These are phyloP conservation scores for Acacia pycnantha DNA, from an alignment of 331 rosid genomes.

Conservation along the genomic window DNA sequence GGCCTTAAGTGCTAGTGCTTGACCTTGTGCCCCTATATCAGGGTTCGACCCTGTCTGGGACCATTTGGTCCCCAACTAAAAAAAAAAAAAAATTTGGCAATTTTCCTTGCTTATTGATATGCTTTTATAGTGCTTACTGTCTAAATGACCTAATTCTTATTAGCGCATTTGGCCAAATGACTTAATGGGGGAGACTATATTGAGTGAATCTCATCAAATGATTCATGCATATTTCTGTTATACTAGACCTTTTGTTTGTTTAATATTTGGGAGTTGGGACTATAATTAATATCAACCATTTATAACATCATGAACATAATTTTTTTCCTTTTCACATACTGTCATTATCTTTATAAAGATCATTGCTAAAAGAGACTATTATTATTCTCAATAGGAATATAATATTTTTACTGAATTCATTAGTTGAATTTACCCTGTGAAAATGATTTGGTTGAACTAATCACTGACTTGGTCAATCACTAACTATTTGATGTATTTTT, in stretches of 20 bases:
- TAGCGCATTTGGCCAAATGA: neutral
- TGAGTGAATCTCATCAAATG: neutral
- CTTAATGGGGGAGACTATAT: neutral
- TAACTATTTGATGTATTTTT: conserved; percentile 26
- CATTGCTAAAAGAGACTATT: neutral
- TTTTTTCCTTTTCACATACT: neutral
- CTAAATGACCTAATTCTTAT: neutral
- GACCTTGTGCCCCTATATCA: no score
- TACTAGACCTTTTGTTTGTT: neutral
- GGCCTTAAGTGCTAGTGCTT: no score
- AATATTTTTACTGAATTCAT: neutral
- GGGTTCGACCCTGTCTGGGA: no score
- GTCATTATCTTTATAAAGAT: neutral
- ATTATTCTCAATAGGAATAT: neutral
- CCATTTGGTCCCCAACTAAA: no score
- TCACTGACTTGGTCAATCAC: conserved; percentile 2
- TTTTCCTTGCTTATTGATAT: conserved; percentile 5
- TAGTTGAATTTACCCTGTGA: neutral
- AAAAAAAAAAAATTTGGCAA: no score
- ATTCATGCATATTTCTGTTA: neutral
- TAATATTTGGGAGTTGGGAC: neutral
- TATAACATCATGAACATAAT: neutral
- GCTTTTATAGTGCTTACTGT: neutral
- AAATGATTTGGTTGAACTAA: conserved; percentile 20
- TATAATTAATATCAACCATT: neutral